These are phyloP conservation scores for Ceratocystis smalleyi DNA, from an alignment of 2,329 filamentous ascomycete species.

Conservation along the genomic window DNA sequence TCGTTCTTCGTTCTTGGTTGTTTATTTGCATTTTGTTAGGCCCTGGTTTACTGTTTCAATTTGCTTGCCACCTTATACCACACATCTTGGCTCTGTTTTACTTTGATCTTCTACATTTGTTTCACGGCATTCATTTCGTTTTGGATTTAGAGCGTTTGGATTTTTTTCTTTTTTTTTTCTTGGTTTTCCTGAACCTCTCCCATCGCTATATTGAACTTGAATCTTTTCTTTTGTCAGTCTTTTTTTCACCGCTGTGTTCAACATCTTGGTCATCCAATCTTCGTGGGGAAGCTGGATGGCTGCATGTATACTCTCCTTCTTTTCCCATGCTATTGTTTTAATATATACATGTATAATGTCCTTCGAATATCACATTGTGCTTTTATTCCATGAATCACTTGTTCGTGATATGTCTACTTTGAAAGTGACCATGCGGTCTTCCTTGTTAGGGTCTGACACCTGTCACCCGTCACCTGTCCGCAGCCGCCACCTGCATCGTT, in stretches of 20 bases:
- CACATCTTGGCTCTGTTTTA: background rate
- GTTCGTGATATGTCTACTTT: no score
- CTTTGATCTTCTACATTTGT: background rate
- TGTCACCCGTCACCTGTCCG: background rate
- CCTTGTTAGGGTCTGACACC: background rate
- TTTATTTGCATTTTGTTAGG: background rate
- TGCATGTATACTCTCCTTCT: background rate
- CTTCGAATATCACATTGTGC: background rate
- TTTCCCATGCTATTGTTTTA: background rate
- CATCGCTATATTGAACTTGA: background rate
- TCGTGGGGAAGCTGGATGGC: conserved; percentile 8
- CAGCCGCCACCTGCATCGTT: background rate
- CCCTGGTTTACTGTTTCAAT: background rate
- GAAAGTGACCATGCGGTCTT: background rate
- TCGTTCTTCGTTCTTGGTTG: background rate
- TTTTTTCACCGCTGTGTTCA: background rate
- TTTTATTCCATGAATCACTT: background rate
- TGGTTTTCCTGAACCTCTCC: background rate
- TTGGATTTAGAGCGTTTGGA: background rate
- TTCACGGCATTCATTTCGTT: conserved; percentile 2
- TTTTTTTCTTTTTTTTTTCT: conserved; percentile 2
- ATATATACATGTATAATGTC: background rate
- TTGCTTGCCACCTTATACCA: background rate
- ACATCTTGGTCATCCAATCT: background rate
- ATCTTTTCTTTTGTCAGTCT: background rate